Conservation (phyloP, 2,329 filamentous ascomycete species). For the Cladophialophora yegresii region DNA sequence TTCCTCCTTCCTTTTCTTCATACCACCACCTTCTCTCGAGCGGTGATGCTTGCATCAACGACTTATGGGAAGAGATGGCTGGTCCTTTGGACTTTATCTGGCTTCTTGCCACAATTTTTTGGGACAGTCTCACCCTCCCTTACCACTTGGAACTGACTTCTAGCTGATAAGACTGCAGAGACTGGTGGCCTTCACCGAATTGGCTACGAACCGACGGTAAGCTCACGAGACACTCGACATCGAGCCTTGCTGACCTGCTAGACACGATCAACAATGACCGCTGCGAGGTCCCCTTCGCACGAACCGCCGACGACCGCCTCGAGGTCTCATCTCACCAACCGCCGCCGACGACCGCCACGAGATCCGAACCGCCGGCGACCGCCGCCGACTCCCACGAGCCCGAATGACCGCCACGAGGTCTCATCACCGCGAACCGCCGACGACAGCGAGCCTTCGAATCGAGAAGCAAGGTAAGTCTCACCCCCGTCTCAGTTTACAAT, state of each 20-base stretch:
- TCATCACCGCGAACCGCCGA: neutral
- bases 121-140: neutral
- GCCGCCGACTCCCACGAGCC: neutral
- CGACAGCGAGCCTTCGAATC: neutral
- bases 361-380: neutral
- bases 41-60: neutral
- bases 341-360: neutral
- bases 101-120: slow-evolving; percentile 1
- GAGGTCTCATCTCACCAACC: too few species aligned
- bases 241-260: neutral
- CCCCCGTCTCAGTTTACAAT: neutral
- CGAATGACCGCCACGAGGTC: neutral
- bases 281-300: neutral
- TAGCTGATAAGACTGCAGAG: neutral
- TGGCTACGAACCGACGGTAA: neutral
- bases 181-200: neutral
- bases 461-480: neutral
- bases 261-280: neutral
- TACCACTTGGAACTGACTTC: neutral
- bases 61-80: neutral
- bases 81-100: neutral
- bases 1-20: neutral
- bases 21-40: slow-evolving; percentile 6
- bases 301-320: neutral
- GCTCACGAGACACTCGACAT: neutral